Base-by-base conservation (phyloP, 345 rosid species). In the Excoecaria agallocha region DNA sequence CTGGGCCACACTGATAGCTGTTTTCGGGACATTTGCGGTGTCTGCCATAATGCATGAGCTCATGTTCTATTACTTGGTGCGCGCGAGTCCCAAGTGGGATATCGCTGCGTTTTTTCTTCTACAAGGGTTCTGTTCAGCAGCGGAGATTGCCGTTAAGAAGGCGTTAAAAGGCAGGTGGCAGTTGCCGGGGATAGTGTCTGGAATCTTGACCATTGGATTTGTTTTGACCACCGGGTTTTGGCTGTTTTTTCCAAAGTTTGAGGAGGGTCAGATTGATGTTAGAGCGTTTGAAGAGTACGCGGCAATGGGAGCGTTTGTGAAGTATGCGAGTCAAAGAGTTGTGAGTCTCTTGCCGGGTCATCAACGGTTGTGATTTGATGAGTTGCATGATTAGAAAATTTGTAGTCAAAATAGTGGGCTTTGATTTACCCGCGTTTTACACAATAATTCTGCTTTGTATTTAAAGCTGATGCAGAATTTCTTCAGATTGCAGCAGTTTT, bases 41-140 rank as follows among this genome's bases (percentile, higher is more conserved):
- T 89, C 96, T 0, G 92, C 78, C 2, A 3, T 84, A 0, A 87
- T 89, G 91, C 97, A 92, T 59, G 91, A 87, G 85, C 86, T 89
- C 4, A 66, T 89, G 25, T 89, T 90, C 77, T 92, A 71, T 64
- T 87, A 89, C 77, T 17, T 85, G 70, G 85, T 86, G 58, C 80
- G 87, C 22, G 17, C 78, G 76, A 68, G 10, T 10, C 93, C 91
- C 41, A 80, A 83, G 0, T 76, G 92, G 90, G 88, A 80, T 55
- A 17, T 90, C 56, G 75, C 82, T 50, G 72, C 78, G 80, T 90
- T 87, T 78, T 92, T 92, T 9, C 65, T 90, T 37, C 46, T 89
- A 12, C 86, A 92, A 35, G 90, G 96, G 16, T 4, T 61, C 25
- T 74, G 78, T 68, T 39, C 78, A 50, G 68, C 66, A 54, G 77